Conservation (phyloP, 306 rosid genomes). For the Chamaecrista fasciculata region DNA sequence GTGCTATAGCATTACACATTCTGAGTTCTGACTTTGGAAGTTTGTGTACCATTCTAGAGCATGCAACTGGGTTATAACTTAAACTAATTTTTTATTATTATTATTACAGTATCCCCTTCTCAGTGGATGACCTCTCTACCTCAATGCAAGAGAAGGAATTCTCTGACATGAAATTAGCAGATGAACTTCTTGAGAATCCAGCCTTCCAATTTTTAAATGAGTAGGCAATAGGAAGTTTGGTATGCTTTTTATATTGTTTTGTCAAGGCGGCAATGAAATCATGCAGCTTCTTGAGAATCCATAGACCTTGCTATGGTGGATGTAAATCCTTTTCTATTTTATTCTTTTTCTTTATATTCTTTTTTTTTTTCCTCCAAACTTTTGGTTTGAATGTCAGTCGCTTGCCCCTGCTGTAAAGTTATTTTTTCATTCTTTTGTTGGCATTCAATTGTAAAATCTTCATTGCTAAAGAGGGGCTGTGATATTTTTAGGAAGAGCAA, state of each 20-base stretch:
- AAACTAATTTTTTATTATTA: constrained; percentile 19
- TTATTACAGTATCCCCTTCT: constrained; percentile 84
- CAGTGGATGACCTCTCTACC: constrained; percentile 93
- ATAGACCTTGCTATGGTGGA: constrained; percentile 44
- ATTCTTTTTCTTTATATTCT: constrained; percentile 14
- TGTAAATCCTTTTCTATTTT: constrained; percentile 53
- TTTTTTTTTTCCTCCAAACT: not conserved
- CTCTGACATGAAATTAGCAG: constrained; percentile 79
- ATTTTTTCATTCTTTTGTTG: constrained; percentile 78
- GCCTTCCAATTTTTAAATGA: constrained; percentile 93
- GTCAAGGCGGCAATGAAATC: constrained; percentile 37
- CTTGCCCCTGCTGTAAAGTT: constrained; percentile 54
- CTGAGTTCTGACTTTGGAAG: too few species aligned
- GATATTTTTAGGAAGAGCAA: constrained; percentile 39
- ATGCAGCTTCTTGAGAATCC: not conserved
- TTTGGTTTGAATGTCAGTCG: constrained; percentile 39
- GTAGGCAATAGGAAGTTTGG: constrained; percentile 60
- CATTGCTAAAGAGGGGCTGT: constrained; percentile 44
- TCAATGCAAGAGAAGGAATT: constrained; percentile 83
- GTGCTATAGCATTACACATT: constrained; percentile 19
- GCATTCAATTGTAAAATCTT: constrained; percentile 58
- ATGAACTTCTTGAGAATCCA: constrained; percentile 74
- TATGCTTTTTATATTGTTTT: constrained; percentile 30
- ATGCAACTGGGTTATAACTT: not conserved
- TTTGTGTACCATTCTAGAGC: not conserved